Evolutionary conservation across 495 filamentous ascomycete genomes (phyloP), one percentile per base, ranked within the genome.

Genomic region (Penicillium argentinense): DNA sequence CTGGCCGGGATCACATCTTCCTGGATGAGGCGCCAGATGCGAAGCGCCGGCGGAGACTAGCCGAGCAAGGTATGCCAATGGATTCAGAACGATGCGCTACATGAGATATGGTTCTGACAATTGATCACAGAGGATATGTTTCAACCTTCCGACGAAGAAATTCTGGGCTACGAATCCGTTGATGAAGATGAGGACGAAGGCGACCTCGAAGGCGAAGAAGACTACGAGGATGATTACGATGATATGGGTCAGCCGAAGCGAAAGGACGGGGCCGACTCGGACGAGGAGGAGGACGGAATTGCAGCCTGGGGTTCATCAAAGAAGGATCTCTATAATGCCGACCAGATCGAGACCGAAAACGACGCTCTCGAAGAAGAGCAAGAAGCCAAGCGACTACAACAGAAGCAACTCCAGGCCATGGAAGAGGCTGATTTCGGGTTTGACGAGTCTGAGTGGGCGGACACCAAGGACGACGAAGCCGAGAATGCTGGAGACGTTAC

Each of bases 341-440:
- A 95, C 57, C 76, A 79, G 16, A 95, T 93, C 43, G 88, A 95
- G 64, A 96, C 89, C 5, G 92, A 96, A 64, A 83, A 83, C 41
- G 92, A 95, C 75, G 91, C 92, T 1, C 63, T 93, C 45, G 91
- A 91, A 54, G 93, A 98, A 73, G 95, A 97, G 64, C 78, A 79
- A 5, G 93, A 97, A 59, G 93, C 92, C 18, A 81, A 82, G 56
- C 73, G 91, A 34, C 63, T 97, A 21, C 93, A 97, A 67, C 80
- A 88, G 60, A 97, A 95, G 77, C 91, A 89, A 54, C 63, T 97
- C 36, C 73, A 87, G 55, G 82, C 83, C 47, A 88, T 96, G 84
- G 76, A 82, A 12, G 91, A 93, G 58, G 87, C 83, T 29, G 95
- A 98, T 62, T 97, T 95, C 57, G 83, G 88, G 1, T 95, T 96